Percentiles rank a stretch among this genome's conserved stretches.
phyloP scores from a whole-genome alignment of 495 filamentous ascomycete genomes.

The Daldinia childiae region DNA sequence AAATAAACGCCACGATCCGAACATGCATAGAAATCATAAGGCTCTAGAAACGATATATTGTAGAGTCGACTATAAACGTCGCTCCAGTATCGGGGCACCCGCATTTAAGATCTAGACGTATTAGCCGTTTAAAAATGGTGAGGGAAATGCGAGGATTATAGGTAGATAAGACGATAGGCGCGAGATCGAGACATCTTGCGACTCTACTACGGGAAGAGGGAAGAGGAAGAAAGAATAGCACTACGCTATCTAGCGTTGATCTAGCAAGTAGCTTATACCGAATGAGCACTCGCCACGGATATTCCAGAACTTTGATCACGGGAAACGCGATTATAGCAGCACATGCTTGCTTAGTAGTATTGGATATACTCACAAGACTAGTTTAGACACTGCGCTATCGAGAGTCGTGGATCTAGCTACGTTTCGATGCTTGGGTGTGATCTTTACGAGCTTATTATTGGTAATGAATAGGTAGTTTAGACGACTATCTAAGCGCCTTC shows the following conservation, averaged over 20 bases:
- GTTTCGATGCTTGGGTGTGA: too few relatives aligned
- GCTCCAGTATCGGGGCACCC: background rate
- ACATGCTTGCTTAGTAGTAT: background rate
- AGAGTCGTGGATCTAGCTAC: background rate
- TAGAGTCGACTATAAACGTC: background rate
- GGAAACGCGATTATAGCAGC: background rate
- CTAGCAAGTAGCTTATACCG: background rate
- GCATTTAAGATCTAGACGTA: background rate
- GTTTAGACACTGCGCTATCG: background rate
- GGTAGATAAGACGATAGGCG: background rate
- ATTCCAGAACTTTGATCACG: background rate
- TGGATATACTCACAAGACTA: background rate
- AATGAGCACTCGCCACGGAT: background rate
- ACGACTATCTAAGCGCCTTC: too few relatives aligned
- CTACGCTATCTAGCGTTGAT: background rate
- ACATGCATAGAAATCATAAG: background rate
- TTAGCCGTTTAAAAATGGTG: background rate
- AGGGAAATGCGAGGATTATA: background rate
- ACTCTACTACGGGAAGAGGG: background rate
- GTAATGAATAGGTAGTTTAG: too few relatives aligned
- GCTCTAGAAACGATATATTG: background rate
- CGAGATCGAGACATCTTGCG: background rate
- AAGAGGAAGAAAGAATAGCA: background rate
- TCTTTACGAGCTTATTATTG: too few relatives aligned
- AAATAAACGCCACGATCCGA: conserved; percentile 8